Conservation (phyloP, 805 yeast species). For the Nakazawaea pomicola region DNA sequence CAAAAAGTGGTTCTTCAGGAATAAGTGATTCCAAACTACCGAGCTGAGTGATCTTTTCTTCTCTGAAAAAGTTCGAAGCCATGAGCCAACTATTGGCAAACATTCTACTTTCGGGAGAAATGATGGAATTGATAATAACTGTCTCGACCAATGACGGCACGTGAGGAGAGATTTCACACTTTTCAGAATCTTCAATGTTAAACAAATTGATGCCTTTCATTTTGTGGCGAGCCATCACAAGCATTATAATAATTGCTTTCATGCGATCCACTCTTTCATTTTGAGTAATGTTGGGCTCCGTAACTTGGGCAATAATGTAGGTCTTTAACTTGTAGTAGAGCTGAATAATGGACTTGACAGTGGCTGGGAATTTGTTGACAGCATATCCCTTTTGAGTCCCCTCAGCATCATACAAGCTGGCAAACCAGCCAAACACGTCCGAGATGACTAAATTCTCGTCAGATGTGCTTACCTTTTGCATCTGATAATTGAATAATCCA, state of each 20-base stretch:
- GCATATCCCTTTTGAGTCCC: constrained; percentile 27
- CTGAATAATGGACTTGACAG: constrained; percentile 60
- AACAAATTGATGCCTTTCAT: constrained; percentile 55
- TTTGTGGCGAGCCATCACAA: constrained; percentile 60
- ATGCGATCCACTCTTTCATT: constrained; percentile 64
- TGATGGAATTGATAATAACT: constrained; percentile 65
- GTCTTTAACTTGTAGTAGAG: constrained; percentile 63
- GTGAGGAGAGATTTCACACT: constrained; percentile 38
- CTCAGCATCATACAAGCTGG: constrained; percentile 44
- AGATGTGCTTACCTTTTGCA: constrained; percentile 31
- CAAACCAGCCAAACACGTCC: constrained; percentile 68
- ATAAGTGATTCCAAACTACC: constrained; percentile 26
- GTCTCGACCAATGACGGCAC: constrained; percentile 86
- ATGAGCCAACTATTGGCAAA: constrained; percentile 66
- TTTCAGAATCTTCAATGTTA: constrained; percentile 13
- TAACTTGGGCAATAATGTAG: constrained; percentile 59
- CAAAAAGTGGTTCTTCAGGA: constrained; percentile 23
- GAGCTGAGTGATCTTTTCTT: constrained; percentile 1
- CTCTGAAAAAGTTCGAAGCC: constrained; percentile 33
- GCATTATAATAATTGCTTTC: constrained; percentile 59
- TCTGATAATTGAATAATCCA: constrained; percentile 52
- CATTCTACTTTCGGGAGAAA: constrained; percentile 75
- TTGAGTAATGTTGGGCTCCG: constrained; percentile 52
- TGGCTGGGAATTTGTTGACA: constrained; percentile 55
- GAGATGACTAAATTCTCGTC: constrained; percentile 59